Percentiles rank a stretch among this genome's conserved stretches.
phyloP scores from a whole-genome alignment of 805 yeast genomes.

The Wickerhamomyces ciferrii region DNA sequence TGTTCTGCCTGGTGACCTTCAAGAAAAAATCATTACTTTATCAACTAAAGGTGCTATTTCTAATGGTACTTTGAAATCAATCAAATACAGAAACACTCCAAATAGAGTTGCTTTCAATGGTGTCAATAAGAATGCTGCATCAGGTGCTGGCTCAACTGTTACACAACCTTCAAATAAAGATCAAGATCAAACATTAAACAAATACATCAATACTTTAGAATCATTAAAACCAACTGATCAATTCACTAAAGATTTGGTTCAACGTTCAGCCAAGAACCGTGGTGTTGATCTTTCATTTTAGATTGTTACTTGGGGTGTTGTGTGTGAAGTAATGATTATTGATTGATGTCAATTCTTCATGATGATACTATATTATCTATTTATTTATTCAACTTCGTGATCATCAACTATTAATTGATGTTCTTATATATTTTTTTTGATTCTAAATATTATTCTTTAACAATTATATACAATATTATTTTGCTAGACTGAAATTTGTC shows the following conservation, averaged over 20 bases:
- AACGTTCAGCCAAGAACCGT: neutral
- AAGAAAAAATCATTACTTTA: conserved; percentile 31
- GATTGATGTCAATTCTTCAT: too few relatives aligned
- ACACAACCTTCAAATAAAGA: neutral
- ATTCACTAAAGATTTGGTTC: neutral
- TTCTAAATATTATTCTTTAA: too few relatives aligned
- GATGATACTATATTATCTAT: too few relatives aligned
- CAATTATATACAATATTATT: too few relatives aligned
- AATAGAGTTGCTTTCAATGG: conserved; percentile 42
- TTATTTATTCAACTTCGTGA: too few relatives aligned
- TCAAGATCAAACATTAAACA: neutral
- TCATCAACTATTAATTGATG: too few relatives aligned
- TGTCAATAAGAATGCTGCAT: neutral
- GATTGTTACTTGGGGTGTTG: too few relatives aligned
- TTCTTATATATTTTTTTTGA: too few relatives aligned
- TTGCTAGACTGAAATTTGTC: too few relatives aligned
- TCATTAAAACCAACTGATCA: neutral
- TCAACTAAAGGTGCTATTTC: conserved; percentile 35
- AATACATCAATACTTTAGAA: neutral
- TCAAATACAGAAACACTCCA: conserved; percentile 40
- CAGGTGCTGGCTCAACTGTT: neutral
- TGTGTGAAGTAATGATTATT: too few relatives aligned
- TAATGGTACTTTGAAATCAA: conserved; percentile 28
- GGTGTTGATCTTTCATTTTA: neutral
- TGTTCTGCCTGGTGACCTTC: conserved; percentile 33